Conservation (phyloP, 495 filamentous ascomycete species). For the Bacidia gigantensis region DNA sequence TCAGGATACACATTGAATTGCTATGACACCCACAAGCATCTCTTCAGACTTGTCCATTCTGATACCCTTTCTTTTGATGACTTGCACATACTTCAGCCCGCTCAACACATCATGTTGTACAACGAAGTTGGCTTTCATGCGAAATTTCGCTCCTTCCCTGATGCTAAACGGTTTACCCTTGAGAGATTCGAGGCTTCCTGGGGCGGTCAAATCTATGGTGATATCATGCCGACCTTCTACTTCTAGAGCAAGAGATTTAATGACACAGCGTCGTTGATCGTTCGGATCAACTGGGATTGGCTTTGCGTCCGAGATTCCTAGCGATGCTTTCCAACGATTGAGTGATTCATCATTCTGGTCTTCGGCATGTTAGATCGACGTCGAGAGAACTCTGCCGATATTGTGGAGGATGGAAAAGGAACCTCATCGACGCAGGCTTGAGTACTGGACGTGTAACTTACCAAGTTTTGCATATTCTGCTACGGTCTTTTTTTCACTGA, state of each 20-base stretch:
- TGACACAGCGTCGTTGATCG: slow-evolving; percentile 46
- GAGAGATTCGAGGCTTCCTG: slow-evolving; percentile 51
- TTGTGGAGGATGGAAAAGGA: neutral
- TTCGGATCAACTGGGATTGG: slow-evolving; percentile 40
- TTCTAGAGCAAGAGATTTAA: slow-evolving; percentile 75
- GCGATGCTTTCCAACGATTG: slow-evolving; percentile 90
- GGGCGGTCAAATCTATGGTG: slow-evolving; percentile 59
- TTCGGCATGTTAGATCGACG: slow-evolving; percentile 15
- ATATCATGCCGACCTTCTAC: slow-evolving; percentile 67
- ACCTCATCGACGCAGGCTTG: too few species aligned
- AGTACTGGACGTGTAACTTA: too few species aligned
- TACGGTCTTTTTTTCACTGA: slow-evolving; percentile 94
- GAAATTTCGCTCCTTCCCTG: slow-evolving; percentile 86
- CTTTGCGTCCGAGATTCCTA: slow-evolving; percentile 59
- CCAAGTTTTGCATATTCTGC: slow-evolving; percentile 85
- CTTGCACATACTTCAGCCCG: slow-evolving; percentile 88
- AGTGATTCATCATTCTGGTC: slow-evolving; percentile 78
- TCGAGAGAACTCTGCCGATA: neutral
- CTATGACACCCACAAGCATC: slow-evolving; percentile 65
- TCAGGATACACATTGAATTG: neutral
- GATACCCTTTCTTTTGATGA: slow-evolving; percentile 76
- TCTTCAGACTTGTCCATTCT: slow-evolving; percentile 79
- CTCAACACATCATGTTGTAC: slow-evolving; percentile 92
- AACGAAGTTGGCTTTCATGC: slow-evolving; percentile 83
- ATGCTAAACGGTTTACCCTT: slow-evolving; percentile 88